phyloP scores from a whole-genome alignment of 176 grass and related monocot genomes.

The Eleusine coracana region DNA sequence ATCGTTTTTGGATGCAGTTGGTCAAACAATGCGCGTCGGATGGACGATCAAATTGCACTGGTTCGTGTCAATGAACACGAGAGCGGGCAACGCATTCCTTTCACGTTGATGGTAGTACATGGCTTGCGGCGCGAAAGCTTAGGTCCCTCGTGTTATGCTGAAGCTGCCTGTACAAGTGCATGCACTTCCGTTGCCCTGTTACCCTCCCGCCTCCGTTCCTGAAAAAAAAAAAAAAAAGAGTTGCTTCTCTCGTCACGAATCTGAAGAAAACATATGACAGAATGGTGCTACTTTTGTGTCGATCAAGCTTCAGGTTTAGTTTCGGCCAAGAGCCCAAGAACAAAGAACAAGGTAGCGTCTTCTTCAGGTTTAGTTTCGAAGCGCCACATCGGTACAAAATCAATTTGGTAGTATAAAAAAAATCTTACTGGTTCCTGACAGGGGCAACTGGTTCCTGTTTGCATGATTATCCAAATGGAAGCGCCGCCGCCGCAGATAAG shows the following conservation, averaged over 20 bases:
- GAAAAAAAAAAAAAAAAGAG: not conserved
- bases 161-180: not conserved
- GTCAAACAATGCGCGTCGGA: conserved; percentile 2
- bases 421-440: too few species aligned
- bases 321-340: not conserved
- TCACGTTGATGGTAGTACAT: conserved; percentile 17
- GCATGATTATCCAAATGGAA: not conserved
- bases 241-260: not conserved
- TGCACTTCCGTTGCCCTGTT: not conserved
- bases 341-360: not conserved
- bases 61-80: not conserved
- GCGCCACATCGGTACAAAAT: not conserved
- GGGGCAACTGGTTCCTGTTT: not conserved
- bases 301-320: not conserved
- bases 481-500: not conserved
- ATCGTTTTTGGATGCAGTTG: not conserved
- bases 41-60: not conserved
- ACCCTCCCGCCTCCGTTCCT: not conserved
- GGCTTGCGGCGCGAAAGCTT: not conserved
- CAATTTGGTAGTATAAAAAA: not conserved
- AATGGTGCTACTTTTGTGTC: not conserved
- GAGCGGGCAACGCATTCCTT: conserved; percentile 8
- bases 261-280: not conserved
- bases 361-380: too few species aligned
- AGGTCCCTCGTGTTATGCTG: too few species aligned